Base-by-base conservation (phyloP, 768 basidiomycete species). In the Gautieria morchelliformis region DNA sequence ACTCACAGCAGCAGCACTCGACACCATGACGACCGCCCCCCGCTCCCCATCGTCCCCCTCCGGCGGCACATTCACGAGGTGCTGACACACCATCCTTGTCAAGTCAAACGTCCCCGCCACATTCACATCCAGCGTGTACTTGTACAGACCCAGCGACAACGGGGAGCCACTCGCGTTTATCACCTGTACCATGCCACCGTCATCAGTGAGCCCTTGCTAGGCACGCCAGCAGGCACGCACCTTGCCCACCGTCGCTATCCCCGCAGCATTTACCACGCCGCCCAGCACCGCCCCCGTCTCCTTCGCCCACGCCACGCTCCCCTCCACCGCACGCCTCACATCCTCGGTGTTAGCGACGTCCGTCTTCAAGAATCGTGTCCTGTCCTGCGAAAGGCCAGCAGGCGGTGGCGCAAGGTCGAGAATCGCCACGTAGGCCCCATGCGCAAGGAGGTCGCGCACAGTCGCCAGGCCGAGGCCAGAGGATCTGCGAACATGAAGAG, bases 261-360 rank as follows among this genome's bases (percentile, higher is more conserved):
- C 83, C 4, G 81, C 82, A 59, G 77, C 77, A 63, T 81, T 80
- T 9, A 84, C 73, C 4, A 83, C 77, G 9, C 83, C 82, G 6
- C 81, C 82, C n/a, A 83, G 67, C 27, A 68, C 65, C 7, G 76
- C 74, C 5, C 70, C 69, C 0, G 76, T 77, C 46, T 69, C 68
- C 24, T 67, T 53, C 0, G 62, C 55, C 66, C 69, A 70, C 17
- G 58, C 61, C 11, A 68, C 68, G 3, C 68, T 64, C 4, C 47
- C 59, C 3, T 61, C 55, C 46, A 73, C 64, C 2, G 71, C 72
- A n/a, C 48, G 54, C 27, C 61, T 57, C 40, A 72, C 63, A 15
- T 66, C 64, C 24, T 67, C 63, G n/a, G 62, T 58, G 11, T 63
- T 62, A 17, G 69, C 66, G 11, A 72, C 66, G 55, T 73, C 71